A percentile compares a stretch with the other conserved stretches of the same genome.
Evolutionary conservation across 163 green algal species (phyloP).

Genomic region (Botryococcus braunii): DNA sequence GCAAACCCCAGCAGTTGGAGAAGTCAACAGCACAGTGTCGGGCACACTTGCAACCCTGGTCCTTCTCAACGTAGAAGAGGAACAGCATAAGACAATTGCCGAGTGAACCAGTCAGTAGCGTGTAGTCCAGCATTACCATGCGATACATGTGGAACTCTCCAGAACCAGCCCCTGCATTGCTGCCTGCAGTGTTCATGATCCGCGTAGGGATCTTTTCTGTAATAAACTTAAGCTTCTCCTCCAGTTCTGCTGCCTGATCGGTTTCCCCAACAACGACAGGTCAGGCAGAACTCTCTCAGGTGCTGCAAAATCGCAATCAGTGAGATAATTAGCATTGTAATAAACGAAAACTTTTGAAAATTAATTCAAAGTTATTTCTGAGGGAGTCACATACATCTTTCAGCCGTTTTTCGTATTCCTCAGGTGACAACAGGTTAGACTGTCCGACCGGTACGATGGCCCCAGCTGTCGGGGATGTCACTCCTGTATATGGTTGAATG

Average conservation of each 20-base stretch:
- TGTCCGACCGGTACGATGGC: slow-evolving; percentile 13
- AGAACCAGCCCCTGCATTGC: slow-evolving; percentile 67
- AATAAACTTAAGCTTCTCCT: slow-evolving; percentile 77
- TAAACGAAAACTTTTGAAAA: background rate
- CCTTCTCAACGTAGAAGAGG: background rate
- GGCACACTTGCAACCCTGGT: background rate
- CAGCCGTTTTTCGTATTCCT: slow-evolving; percentile 19
- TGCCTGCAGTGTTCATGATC: slow-evolving; percentile 62
- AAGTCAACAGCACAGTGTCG: background rate
- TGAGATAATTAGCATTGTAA: background rate
- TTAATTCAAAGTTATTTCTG: background rate
- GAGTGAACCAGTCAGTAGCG: background rate
- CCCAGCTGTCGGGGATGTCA: background rate
- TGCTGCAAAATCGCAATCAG: background rate
- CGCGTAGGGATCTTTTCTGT: slow-evolving; percentile 70
- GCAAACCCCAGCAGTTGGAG: background rate
- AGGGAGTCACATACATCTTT: slow-evolving; percentile 21
- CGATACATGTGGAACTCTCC: slow-evolving; percentile 81
- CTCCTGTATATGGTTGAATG: slow-evolving; percentile 14
- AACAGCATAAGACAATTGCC: background rate
- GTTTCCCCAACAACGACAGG: background rate
- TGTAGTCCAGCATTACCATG: slow-evolving; percentile 18
- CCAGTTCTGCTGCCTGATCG: slow-evolving; percentile 67
- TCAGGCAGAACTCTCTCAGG: background rate
- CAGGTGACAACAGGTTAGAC: slow-evolving; percentile 15